Percentiles rank a stretch among this genome's conserved stretches.
These are phyloP conservation scores for Fusarium continuum DNA, from an alignment of 2,329 filamentous ascomycete species.

Conservation along the genomic window DNA sequence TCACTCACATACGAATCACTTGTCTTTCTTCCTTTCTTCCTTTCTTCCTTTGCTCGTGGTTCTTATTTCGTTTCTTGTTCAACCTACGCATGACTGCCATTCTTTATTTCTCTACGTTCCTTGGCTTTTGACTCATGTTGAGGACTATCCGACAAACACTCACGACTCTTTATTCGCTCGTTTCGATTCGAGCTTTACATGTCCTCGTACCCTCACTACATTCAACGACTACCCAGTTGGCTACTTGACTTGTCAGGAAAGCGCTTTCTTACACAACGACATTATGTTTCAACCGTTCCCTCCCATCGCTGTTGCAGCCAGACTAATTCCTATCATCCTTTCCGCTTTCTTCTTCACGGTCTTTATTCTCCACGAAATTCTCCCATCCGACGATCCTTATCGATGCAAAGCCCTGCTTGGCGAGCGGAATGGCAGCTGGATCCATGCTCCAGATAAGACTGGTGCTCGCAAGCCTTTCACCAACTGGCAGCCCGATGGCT, in stretches of 20 bases:
- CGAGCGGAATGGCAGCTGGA: constrained; percentile 60
- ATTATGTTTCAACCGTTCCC: constrained; percentile 23
- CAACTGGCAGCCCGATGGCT: constrained; percentile 68
- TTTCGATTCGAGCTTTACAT: background rate
- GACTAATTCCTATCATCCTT: constrained; percentile 33
- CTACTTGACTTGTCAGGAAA: background rate
- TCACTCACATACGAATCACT: too few species aligned
- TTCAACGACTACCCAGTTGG: background rate
- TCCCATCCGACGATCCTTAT: constrained; percentile 54
- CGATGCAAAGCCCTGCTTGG: constrained; percentile 59
- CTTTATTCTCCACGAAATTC: constrained; percentile 25
- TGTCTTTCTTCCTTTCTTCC: background rate
- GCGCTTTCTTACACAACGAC: background rate
- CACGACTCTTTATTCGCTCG: too few species aligned
- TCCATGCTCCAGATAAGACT: constrained; percentile 45
- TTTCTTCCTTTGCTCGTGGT: background rate
- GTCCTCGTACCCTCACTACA: background rate
- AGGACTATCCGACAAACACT: background rate
- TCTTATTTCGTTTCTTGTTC: background rate
- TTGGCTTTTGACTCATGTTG: background rate
- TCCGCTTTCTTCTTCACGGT: constrained; percentile 26
- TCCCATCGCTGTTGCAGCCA: constrained; percentile 16
- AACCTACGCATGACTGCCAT: background rate
- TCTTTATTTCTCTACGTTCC: background rate
- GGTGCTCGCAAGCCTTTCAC: constrained; percentile 48